A percentile compares a stretch with the other conserved stretches of the same genome.
phyloP scores from a whole-genome alignment of 495 filamentous ascomycete species.

The Xylaria acuta region DNA sequence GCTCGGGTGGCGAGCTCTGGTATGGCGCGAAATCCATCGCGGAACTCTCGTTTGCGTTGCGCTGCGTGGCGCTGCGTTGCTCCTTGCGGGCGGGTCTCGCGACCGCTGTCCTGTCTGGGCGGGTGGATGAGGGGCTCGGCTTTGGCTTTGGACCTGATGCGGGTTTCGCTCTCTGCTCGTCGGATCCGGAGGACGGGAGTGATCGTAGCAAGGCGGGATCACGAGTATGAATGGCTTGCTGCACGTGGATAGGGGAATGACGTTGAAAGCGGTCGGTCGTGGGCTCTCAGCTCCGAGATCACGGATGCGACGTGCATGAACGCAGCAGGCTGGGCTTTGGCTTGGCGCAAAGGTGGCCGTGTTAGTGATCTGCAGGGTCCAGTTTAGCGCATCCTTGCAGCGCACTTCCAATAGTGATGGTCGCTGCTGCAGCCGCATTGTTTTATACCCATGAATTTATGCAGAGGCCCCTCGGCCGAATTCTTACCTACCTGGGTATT shows the following conservation, averaged over 20 bases:
- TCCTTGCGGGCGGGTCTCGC: background rate
- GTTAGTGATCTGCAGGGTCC: constrained; percentile 21
- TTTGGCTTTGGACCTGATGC: background rate
- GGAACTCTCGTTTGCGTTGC: background rate
- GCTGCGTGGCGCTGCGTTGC: background rate
- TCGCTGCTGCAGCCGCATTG: background rate
- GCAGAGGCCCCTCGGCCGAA: background rate
- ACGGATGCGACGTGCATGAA: background rate
- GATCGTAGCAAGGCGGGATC: background rate
- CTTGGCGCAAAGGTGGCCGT: constrained; percentile 9
- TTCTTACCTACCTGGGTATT: too few relatives aligned
- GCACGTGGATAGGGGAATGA: background rate
- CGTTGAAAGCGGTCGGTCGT: background rate
- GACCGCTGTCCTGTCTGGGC: background rate
- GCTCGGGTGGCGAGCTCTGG: constrained; percentile 84
- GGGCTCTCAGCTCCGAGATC: constrained; percentile 2
- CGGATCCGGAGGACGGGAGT: background rate
- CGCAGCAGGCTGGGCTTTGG: background rate
- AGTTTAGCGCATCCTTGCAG: constrained; percentile 18
- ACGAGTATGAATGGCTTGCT: background rate
- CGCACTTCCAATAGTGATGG: background rate
- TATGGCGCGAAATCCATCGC: constrained; percentile 95
- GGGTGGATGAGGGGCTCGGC: background rate
- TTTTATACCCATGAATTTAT: background rate
- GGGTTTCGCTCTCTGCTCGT: background rate